Evolutionary conservation across 2,329 filamentous ascomycete genomes (phyloP).

Genomic region (Aspergillus pseudotamarii): DNA sequence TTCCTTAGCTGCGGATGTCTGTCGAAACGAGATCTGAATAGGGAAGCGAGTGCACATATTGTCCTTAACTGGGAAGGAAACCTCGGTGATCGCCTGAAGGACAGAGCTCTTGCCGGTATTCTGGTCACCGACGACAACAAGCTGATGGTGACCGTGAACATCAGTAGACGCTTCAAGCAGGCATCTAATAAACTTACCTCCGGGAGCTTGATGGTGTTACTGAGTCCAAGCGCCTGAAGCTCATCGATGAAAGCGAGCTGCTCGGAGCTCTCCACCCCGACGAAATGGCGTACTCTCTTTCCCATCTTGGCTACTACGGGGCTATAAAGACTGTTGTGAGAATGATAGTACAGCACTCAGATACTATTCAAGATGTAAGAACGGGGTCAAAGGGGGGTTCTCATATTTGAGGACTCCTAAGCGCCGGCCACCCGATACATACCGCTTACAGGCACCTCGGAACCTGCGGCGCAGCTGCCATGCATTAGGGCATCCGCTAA

Average conservation of each 20-base stretch:
- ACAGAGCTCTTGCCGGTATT: slow-evolving; percentile 17
- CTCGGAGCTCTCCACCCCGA: slow-evolving; percentile 58
- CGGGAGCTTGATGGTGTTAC: slow-evolving; percentile 19
- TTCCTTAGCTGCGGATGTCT: slow-evolving; percentile 1
- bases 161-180: background rate
- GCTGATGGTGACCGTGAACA: background rate
- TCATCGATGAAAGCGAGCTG: slow-evolving; percentile 24
- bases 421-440: background rate
- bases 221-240: slow-evolving; percentile 20
- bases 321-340: background rate
- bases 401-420: background rate
- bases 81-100: slow-evolving; percentile 12
- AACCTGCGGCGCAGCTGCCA: background rate
- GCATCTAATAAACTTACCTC: slow-evolving; percentile 9
- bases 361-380: background rate
- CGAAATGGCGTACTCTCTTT: slow-evolving; percentile 18
- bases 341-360: too few relatives aligned
- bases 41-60: slow-evolving; percentile 12
- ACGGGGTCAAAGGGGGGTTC: background rate
- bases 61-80: slow-evolving; percentile 8
- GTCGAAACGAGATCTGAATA: slow-evolving; percentile 11
- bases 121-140: slow-evolving; percentile 7
- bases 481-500: background rate
- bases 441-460: background rate
- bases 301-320: background rate